These are phyloP conservation scores for Evernia prunastri DNA, from an alignment of 495 filamentous ascomycete genomes.

Conservation along the genomic window DNA sequence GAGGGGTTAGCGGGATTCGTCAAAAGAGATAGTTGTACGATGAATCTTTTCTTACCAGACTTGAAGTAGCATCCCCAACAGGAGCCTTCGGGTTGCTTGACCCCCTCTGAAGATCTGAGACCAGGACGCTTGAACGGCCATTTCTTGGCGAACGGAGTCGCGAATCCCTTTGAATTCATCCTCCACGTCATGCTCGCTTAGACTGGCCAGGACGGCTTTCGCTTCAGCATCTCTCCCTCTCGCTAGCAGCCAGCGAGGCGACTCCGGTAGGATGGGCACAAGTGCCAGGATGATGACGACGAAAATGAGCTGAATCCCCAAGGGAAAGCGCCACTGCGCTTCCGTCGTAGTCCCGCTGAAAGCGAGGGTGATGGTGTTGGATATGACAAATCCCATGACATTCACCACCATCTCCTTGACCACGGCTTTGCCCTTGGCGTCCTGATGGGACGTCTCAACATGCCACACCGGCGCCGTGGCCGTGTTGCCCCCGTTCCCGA, in stretches of 20 bases:
- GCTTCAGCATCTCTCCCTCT: constrained; percentile 33
- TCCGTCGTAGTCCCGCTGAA: constrained; percentile 25
- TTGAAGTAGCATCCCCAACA: constrained; percentile 23
- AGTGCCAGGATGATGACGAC: constrained; percentile 35
- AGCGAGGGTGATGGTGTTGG: constrained; percentile 21
- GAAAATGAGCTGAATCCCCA: constrained; percentile 44
- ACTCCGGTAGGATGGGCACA: constrained; percentile 45
- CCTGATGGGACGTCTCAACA: constrained; percentile 21
- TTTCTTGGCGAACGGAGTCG: constrained; percentile 21
- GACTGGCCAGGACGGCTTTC: constrained; percentile 31
- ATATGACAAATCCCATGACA: constrained; percentile 21
- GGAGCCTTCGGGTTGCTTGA: constrained; percentile 17
- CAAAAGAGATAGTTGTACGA: neutral
- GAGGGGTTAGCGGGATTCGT: neutral
- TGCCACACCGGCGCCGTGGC: constrained; percentile 26
- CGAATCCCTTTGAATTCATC: constrained; percentile 39
- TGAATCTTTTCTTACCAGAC: constrained; percentile 7
- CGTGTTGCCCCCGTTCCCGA: constrained; percentile 24
- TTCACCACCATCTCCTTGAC: constrained; percentile 27
- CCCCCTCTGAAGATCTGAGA: constrained; percentile 20
- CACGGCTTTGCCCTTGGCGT: constrained; percentile 22
- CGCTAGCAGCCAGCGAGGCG: constrained; percentile 45
- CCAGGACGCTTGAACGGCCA: constrained; percentile 21
- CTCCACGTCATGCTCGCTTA: constrained; percentile 36
- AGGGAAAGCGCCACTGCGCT: constrained; percentile 46